Conservation (phyloP, 768 basidiomycete species). For the Pleurotus djamor region DNA sequence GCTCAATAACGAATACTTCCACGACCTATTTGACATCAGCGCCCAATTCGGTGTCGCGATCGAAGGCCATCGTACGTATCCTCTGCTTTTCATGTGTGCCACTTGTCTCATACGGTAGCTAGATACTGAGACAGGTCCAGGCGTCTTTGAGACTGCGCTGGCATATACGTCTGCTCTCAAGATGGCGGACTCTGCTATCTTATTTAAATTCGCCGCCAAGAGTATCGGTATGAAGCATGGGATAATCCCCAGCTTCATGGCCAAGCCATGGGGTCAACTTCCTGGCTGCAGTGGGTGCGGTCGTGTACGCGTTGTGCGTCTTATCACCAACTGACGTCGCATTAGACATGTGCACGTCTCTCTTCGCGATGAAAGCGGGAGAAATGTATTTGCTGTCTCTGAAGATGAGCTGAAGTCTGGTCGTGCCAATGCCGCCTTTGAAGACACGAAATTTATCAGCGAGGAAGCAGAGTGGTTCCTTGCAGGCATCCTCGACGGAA, state of each 20-base stretch:
- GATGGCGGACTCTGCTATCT: constrained; percentile 89
- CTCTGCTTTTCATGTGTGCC: neutral
- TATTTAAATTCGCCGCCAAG: constrained; percentile 94
- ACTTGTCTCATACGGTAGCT: neutral
- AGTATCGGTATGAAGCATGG: constrained; percentile 88
- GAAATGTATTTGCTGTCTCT: constrained; percentile 77
- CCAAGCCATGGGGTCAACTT: constrained; percentile 93
- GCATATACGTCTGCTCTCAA: constrained; percentile 76
- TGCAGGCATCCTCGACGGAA: constrained; percentile 88
- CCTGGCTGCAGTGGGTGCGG: constrained; percentile 92
- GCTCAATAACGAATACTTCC: constrained; percentile 86
- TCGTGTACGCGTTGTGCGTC: neutral
- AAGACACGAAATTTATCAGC: constrained; percentile 85
- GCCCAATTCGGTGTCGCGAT: constrained; percentile 72
- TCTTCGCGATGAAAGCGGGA: constrained; percentile 62
- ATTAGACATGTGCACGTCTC: constrained; percentile 90
- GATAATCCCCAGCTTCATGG: constrained; percentile 96
- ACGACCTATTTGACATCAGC: constrained; percentile 80
- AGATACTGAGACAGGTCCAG: constrained; percentile 95
- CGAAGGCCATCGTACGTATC: constrained; percentile 78
- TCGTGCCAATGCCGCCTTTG: constrained; percentile 65
- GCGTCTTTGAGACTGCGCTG: constrained; percentile 84
- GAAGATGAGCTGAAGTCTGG: constrained; percentile 61
- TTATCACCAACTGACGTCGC: neutral
- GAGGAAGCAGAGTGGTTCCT: constrained; percentile 88